Percentiles rank a stretch among this genome's conserved stretches.
These are phyloP conservation scores for Penicillium capsulatum DNA, from an alignment of 2,329 filamentous ascomycete species.

Conservation along the genomic window DNA sequence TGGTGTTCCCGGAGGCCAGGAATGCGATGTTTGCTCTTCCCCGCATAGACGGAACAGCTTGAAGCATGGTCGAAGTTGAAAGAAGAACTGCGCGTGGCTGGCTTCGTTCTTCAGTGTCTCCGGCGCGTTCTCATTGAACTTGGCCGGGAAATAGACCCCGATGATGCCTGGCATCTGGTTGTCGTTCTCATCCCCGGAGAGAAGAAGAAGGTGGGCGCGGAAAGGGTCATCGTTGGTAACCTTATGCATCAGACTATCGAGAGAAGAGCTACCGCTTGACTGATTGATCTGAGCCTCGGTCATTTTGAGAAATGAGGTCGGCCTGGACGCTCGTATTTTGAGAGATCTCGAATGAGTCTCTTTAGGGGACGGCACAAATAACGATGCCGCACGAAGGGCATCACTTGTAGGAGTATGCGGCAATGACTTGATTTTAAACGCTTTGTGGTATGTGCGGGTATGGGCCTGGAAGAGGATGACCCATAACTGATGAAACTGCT, in stretches of 20 bases:
- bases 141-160: not conserved
- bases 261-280: too few relatives aligned
- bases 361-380: too few relatives aligned
- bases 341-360: too few relatives aligned
- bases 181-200: not conserved
- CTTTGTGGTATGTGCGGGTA: not conserved
- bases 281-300: too few relatives aligned
- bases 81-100: not conserved
- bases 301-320: too few relatives aligned
- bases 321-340: too few relatives aligned
- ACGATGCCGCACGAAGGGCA: not conserved
- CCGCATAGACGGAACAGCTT: not conserved
- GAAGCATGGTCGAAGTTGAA: not conserved
- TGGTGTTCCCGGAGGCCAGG: not conserved
- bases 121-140: not conserved
- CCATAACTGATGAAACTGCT: constrained; percentile 1
- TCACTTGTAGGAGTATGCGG: not conserved
- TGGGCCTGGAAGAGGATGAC: constrained; percentile 1
- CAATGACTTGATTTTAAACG: not conserved
- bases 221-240: too few relatives aligned
- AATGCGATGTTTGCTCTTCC: not conserved
- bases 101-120: not conserved
- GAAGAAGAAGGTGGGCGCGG: too few relatives aligned
- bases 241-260: too few relatives aligned
- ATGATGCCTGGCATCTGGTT: not conserved